A percentile compares a stretch with the other conserved stretches of the same genome.
These are phyloP conservation scores for Aspergillus sp. DNA, from an alignment of 2,329 filamentous ascomycete species.

Conservation along the genomic window DNA sequence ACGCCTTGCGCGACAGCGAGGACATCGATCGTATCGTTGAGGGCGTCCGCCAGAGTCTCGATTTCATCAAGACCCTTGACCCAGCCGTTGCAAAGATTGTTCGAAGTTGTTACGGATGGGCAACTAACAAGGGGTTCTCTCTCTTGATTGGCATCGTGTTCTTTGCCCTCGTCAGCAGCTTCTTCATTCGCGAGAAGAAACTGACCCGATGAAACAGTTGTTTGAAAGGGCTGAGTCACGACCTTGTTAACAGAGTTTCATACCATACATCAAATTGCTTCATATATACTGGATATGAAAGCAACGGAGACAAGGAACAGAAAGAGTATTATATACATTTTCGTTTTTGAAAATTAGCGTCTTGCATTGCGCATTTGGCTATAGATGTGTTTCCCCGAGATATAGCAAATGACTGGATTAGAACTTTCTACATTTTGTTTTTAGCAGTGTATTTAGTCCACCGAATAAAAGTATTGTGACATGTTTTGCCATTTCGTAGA, in stretches of 20 bases:
- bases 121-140: constrained; percentile 52
- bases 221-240: background rate
- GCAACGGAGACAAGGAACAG: background rate
- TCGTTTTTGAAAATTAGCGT: too few relatives aligned
- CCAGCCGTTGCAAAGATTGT: constrained; percentile 61
- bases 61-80: constrained; percentile 66
- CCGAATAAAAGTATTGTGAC: too few relatives aligned
- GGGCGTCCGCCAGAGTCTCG: constrained; percentile 67
- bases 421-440: background rate
- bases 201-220: constrained; percentile 39
- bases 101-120: constrained; percentile 63
- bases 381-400: too few relatives aligned
- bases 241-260: too few relatives aligned
- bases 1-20: constrained; percentile 55
- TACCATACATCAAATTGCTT: background rate
- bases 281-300: background rate
- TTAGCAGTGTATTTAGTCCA: too few relatives aligned
- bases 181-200: constrained; percentile 59
- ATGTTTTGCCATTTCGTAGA: too few relatives aligned
- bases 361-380: too few relatives aligned
- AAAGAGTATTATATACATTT: background rate
- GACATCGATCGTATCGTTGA: constrained; percentile 66
- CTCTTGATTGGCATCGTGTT: constrained; percentile 52
- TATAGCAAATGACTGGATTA: too few relatives aligned
- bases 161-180: constrained; percentile 45